A percentile compares a stretch with the other conserved stretches of the same genome.
Evolutionary conservation across 1,284 basidiomycete genomes (phyloP).

Genomic region (Moesziomyces globuligerus): DNA sequence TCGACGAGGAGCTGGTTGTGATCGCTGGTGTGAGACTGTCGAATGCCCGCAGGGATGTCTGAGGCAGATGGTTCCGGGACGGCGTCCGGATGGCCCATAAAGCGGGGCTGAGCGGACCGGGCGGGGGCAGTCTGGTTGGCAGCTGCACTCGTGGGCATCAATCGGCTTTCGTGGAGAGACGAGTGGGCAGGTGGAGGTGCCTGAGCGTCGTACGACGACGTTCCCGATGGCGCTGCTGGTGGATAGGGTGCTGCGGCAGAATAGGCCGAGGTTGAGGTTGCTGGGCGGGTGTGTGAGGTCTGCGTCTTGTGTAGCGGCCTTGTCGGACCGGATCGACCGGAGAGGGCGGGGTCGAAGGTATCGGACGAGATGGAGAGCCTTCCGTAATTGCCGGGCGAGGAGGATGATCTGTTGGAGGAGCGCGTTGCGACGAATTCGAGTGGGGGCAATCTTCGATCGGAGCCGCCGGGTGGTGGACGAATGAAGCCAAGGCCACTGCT

Average conservation of each 20-base stretch:
- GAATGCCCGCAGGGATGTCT: conserved; percentile 1
- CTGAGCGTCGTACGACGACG: too few relatives aligned
- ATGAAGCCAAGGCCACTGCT: conserved; percentile 42
- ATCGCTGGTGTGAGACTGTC: conserved; percentile 7
- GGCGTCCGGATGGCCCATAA: background rate
- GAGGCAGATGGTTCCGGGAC: background rate
- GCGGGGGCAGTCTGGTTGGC: background rate
- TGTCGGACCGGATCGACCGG: conserved; percentile 8
- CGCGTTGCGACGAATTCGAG: conserved; percentile 23
- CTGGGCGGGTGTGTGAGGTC: conserved; percentile 9
- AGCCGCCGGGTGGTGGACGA: conserved; percentile 19
- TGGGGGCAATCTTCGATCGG: conserved; percentile 27
- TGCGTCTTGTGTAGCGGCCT: conserved; percentile 5
- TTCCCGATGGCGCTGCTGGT: too few relatives aligned
- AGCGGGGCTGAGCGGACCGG: background rate
- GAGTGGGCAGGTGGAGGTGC: background rate
- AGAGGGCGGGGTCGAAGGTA: conserved; percentile 14
- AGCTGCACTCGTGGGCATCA: background rate
- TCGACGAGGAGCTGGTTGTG: conserved; percentile 25
- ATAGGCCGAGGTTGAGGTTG: background rate
- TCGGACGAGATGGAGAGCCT: conserved; percentile 24
- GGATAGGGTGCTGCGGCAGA: background rate
- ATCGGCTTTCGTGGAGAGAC: background rate
- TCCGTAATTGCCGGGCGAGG: conserved; percentile 28
- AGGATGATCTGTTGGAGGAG: conserved; percentile 17